Evolutionary conservation across 1,284 basidiomycete species (phyloP).

Genomic region (Ganoderma lucidum): DNA sequence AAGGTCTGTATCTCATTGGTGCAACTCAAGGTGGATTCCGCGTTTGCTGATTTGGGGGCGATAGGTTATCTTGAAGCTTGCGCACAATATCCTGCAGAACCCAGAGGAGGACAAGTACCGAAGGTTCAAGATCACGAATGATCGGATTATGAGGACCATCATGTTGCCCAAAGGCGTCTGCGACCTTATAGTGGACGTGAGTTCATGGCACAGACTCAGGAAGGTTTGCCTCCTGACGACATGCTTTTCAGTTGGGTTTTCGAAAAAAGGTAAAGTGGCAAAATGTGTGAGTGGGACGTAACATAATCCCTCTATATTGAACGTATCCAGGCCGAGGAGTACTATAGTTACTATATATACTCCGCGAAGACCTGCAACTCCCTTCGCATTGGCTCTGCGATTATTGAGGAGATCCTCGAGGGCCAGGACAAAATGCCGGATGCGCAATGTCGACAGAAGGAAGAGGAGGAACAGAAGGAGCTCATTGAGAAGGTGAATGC

Average conservation of each 20-base stretch:
- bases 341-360: constrained; percentile 65
- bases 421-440: constrained; percentile 58
- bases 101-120: constrained; percentile 72
- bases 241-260: constrained; percentile 66
- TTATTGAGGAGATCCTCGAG: constrained; percentile 67
- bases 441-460: constrained; percentile 5
- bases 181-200: constrained; percentile 68
- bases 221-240: background rate
- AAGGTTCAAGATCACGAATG: constrained; percentile 76
- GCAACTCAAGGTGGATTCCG: no score
- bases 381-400: constrained; percentile 64
- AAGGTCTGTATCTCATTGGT: constrained; percentile 13
- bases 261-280: constrained; percentile 55
- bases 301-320: background rate
- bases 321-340: constrained; percentile 46
- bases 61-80: constrained; percentile 56
- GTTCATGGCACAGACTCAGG: constrained; percentile 9
- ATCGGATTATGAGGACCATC: constrained; percentile 61
- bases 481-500: constrained; percentile 15
- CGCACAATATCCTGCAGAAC: constrained; percentile 72
- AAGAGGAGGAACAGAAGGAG: constrained; percentile 11
- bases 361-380: constrained; percentile 57
- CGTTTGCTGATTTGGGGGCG: background rate
- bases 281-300: no score
- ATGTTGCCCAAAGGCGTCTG: constrained; percentile 70